Base-by-base conservation (phyloP, 306 rosid genomes). In the Alnus rubra region DNA sequence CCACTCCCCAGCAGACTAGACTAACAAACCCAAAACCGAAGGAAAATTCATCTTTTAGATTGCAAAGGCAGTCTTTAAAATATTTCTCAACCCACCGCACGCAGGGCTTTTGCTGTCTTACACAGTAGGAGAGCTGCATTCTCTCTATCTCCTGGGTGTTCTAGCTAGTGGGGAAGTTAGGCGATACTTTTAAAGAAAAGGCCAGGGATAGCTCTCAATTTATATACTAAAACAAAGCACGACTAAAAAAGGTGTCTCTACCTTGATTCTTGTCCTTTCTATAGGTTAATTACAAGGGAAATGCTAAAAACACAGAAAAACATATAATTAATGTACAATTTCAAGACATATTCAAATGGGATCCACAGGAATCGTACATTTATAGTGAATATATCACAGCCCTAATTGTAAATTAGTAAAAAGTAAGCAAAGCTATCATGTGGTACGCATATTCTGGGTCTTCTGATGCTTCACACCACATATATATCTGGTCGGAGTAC, bases 51-150 rank as follows among this genome's bases (percentile, higher is more conserved):
- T 95, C 99, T 14, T 71, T 88, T 0, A 80, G 2, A 71, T 93
- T 91, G 80, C 99, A 95, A 1, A 95, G 92, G 75, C 99, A 95
- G 54, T 95, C 99, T 48, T 85, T 67, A 83, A 95, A 95, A 55
- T 93, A 90, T 13, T 31, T 86, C 71, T 88, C 83, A 5, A 90
- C 90, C 98, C 99, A 93, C 37, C 76, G 69, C 28, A 84, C 87
- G 39, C 99, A 95, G 0, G 90, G 76, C 67, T 87, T 95, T 53
- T 82, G 85, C 83, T 90, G 90, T 12, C 80, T 88, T 33, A 88
- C 84, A 50, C 99, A 93, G 60, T 92, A 91, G 5, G 92, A 76
- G n/a, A 79, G 31, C 33, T 82, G 30, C 96, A 90, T 90, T 82
- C 15, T 58, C 53, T 56, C 49, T 77, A 81, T 65, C 51, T 44